Evolutionary conservation across 2,329 filamentous ascomycete species (phyloP), one percentile per base, ranked within the genome.

Genomic region (Apiospora malaysiana): DNA sequence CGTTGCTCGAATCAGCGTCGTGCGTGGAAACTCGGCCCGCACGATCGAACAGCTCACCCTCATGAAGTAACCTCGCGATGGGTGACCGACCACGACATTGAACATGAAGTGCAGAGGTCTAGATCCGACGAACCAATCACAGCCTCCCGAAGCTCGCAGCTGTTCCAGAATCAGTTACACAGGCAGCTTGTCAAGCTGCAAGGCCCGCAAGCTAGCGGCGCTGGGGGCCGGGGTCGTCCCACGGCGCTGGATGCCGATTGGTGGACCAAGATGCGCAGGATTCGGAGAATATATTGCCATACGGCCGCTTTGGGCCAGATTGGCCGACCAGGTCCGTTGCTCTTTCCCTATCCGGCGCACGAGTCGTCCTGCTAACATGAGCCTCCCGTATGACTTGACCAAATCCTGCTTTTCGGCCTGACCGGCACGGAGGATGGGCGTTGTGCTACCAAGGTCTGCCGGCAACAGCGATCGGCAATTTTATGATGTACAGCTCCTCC

Each of bases 281-380:
- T 14, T 63, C 56, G 56, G 56, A 63, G 56, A 63, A 37, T 63
- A 63, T 63, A 63, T 63, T 63, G 27, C 56, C 56, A 63, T 63
- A 16, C 56, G 56, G 56, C 56, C 56, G 56, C 56, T 37, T 63
- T 63, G 56, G 56, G 56, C 18, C 56, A 63, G 37, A n/a, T 37
- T 37, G 16, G 27, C 27, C 18, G 18, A 21, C 27, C 14, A 18
- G 56, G n/a, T 63, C 56, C 56, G 56, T 37, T 6, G 1, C 27
- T 7, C 27, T 63, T 63, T 63, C 56, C 56, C 16, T 27, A 40
- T 63, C 27, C 27, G 56, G 56, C 27, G 7, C 25, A 8, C 51
- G 2, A 9, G 51, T 56, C 45, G 8, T 47, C 18, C 45, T n/a
- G 18, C 51, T 18, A 56, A 32, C 51, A 56, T 25, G 51, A 56